Evolutionary conservation across 441 rosid species (phyloP), one percentile per base, ranked within the genome.

Genomic region (Populus hybrid): DNA sequence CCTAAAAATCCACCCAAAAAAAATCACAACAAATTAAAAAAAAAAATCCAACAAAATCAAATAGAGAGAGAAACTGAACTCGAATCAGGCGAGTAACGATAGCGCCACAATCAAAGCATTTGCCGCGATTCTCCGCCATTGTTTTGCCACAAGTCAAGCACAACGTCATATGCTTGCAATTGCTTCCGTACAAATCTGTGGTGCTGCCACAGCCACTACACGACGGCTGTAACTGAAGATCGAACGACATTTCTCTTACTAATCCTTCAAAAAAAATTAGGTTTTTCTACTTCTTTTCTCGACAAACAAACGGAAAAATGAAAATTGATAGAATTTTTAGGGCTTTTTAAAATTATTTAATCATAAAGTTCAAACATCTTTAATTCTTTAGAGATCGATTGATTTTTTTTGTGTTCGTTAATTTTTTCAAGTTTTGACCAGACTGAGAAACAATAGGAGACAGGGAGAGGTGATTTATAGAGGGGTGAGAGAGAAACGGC

Each of bases 81-180:
- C 98, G 88, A 83, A 96, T 92, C 90, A 96, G 77, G 24, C 94
- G 91, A 7, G 97, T 88, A 76, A 94, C 67, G 61, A 82, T 14
- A 73, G 85, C 79, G 75, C 98, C 98, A 77, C 99, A 96, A 10
- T 91, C 98, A 69, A 79, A 83, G 87, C 99, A 94, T 76, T 89
- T 90, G 21, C 73, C 87, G 67, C 76, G 85, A 26, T 83, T 86
- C 87, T 89, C 89, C 1, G 97, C 96, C 96, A 91, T 89, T 70
- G 87, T 85, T 87, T 90, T 90, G 79, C 96, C 96, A 67, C 97
- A 92, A 57, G 77, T 82, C 68, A 91, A 75, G 79, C 97, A 92
- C 10, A 92, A 68, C 9, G 97, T 94, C 93, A 92, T 87, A 86
- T 92, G 97, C 83, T 88, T 91, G 67, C 98, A 92, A 35, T 85